phyloP scores from a whole-genome alignment of 2,329 filamentous ascomycete species.

The Fusarium nanum region DNA sequence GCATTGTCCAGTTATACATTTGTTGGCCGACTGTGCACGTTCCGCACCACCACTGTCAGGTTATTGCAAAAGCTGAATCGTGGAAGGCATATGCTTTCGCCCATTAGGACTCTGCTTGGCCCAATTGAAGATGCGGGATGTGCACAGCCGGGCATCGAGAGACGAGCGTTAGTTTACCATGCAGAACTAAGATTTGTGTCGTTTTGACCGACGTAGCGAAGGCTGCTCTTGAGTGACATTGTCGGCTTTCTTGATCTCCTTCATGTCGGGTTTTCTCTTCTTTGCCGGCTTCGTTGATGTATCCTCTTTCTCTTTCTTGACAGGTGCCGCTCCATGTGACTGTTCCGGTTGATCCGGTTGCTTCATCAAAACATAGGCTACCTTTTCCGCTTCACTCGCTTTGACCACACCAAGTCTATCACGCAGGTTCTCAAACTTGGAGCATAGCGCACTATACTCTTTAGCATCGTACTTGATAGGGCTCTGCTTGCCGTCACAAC shows the following conservation, averaged over 20 bases:
- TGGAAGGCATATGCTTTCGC: not conserved
- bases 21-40: not conserved
- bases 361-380: slow-evolving; percentile 75
- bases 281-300: slow-evolving; percentile 10
- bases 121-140: not conserved
- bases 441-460: slow-evolving; percentile 72
- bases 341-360: slow-evolving; percentile 35
- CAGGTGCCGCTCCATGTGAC: slow-evolving; percentile 2
- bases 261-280: slow-evolving; percentile 41
- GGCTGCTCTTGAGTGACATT: slow-evolving; percentile 31
- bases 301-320: slow-evolving; percentile 20
- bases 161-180: not conserved
- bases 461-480: slow-evolving; percentile 76
- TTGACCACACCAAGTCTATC: slow-evolving; percentile 65
- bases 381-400: slow-evolving; percentile 75
- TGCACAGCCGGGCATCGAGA: not conserved
- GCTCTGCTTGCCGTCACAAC: slow-evolving; percentile 61
- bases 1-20: not conserved
- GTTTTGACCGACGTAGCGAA: slow-evolving; percentile 43
- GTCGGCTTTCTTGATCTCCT: slow-evolving; percentile 9
- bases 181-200: slow-evolving; percentile 32
- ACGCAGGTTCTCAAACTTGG: slow-evolving; percentile 56
- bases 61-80: not conserved
- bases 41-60: not conserved
- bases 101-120: not conserved